These are phyloP conservation scores for Caryopteris hybrid DNA, from an alignment of 305 asterid genomes.

Conservation along the genomic window DNA sequence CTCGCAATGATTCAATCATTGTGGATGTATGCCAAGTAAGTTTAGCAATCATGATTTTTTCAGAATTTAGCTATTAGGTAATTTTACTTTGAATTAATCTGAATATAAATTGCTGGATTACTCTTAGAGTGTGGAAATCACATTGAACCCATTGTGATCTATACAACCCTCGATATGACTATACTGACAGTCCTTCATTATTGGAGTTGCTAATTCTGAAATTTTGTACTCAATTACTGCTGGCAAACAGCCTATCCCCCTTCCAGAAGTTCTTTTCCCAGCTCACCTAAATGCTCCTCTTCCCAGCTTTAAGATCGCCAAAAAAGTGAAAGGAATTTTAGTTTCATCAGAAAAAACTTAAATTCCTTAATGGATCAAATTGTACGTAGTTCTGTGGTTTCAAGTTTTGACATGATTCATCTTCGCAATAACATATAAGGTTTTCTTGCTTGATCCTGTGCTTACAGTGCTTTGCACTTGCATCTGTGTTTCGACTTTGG, in stretches of 20 bases:
- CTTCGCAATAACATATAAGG: neutral
- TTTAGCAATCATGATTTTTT: slow-evolving; percentile 8
- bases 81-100: neutral
- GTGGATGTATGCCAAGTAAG: slow-evolving; percentile 99
- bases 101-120: slow-evolving; percentile 8
- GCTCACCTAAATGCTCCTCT: neutral
- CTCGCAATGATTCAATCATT: slow-evolving; percentile 97
- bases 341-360: neutral
- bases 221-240: neutral
- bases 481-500: neutral
- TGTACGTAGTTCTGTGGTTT: neutral
- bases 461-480: neutral
- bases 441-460: neutral
- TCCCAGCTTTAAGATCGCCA: neutral
- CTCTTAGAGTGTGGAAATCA: slow-evolving; percentile 4
- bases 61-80: neutral
- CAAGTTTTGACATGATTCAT: neutral
- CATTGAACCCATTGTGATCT: neutral
- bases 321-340: neutral
- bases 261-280: neutral
- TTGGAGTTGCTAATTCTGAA: neutral
- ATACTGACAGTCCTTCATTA: neutral
- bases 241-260: neutral
- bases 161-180: slow-evolving; percentile 15
- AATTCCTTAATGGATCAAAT: neutral